These are phyloP conservation scores for Lodderomyces theae DNA, from an alignment of 1,139 yeast genomes.

Conservation along the genomic window DNA sequence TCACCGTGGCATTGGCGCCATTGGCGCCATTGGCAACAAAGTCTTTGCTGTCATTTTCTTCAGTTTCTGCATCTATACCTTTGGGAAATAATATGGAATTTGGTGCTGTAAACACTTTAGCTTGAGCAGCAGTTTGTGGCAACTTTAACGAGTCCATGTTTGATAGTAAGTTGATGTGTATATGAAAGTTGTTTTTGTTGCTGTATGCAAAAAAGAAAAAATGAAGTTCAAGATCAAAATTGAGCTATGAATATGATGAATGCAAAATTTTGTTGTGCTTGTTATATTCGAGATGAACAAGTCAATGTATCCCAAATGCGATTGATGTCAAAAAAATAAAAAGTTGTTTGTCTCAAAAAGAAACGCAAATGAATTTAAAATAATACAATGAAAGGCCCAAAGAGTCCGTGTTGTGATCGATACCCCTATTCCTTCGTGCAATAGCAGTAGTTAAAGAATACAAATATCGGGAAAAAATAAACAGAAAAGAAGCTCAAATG, in stretches of 20 bases:
- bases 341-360: too few relatives aligned
- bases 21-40: conserved; percentile 4
- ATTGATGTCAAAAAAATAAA: too few relatives aligned
- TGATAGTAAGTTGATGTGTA: conserved; percentile 7
- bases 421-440: too few relatives aligned
- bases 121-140: conserved; percentile 81
- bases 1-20: conserved; percentile 10
- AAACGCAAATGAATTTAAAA: conserved; percentile 3
- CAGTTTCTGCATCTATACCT: conserved; percentile 30
- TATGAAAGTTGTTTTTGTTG: background rate
- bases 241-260: too few relatives aligned
- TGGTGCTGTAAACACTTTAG: conserved; percentile 70
- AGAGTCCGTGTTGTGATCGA: too few relatives aligned
- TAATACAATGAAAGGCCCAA: conserved; percentile 1
- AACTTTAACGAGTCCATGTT: conserved; percentile 70
- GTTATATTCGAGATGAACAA: conserved; percentile 42
- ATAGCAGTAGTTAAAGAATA: too few relatives aligned
- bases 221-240: too few relatives aligned
- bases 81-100: conserved; percentile 63
- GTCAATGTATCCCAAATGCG: conserved; percentile 40
- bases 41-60: conserved; percentile 12
- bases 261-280: too few relatives aligned
- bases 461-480: too few relatives aligned
- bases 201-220: conserved; percentile 1
- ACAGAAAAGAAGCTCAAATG: too few relatives aligned